Evolutionary conservation across 164 flowering plant species (phyloP).

Genomic region (Piper longum): DNA sequence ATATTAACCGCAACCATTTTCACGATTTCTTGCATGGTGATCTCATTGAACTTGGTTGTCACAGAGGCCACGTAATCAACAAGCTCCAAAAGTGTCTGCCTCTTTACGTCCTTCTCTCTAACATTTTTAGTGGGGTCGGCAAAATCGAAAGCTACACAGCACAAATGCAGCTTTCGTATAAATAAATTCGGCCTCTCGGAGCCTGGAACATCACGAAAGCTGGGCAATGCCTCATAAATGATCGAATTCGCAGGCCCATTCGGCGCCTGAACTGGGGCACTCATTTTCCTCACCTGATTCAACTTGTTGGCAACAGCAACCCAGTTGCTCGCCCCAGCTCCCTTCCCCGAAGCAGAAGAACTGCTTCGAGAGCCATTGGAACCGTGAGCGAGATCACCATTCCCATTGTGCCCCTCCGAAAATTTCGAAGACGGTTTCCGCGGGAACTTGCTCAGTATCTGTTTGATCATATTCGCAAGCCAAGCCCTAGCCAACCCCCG

Average conservation of each 20-base stretch:
- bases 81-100: constrained; percentile 69
- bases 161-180: constrained; percentile 52
- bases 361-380: constrained; percentile 17
- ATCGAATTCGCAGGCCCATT: constrained; percentile 11
- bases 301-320: constrained; percentile 12
- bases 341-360: constrained; percentile 16
- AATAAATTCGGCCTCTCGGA: constrained; percentile 62
- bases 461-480: constrained; percentile 51
- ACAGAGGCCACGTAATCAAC: constrained; percentile 58
- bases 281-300: constrained; percentile 35
- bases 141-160: constrained; percentile 66
- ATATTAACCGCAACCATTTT: constrained; percentile 66
- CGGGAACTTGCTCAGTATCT: constrained; percentile 59
- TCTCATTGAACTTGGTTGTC: constrained; percentile 51
- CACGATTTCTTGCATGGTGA: constrained; percentile 64
- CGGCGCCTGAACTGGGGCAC: constrained; percentile 17
- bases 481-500: constrained; percentile 12
- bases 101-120: constrained; percentile 61
- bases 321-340: constrained; percentile 9
- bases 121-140: constrained; percentile 47
- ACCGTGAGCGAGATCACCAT: constrained; percentile 16
- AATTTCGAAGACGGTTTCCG: constrained; percentile 65
- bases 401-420: constrained; percentile 17
- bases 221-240: constrained; percentile 50
- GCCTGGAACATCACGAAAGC: constrained; percentile 59